phyloP scores from a whole-genome alignment of 192 early-diverging fungal species.

The Phycomyces nitens region DNA sequence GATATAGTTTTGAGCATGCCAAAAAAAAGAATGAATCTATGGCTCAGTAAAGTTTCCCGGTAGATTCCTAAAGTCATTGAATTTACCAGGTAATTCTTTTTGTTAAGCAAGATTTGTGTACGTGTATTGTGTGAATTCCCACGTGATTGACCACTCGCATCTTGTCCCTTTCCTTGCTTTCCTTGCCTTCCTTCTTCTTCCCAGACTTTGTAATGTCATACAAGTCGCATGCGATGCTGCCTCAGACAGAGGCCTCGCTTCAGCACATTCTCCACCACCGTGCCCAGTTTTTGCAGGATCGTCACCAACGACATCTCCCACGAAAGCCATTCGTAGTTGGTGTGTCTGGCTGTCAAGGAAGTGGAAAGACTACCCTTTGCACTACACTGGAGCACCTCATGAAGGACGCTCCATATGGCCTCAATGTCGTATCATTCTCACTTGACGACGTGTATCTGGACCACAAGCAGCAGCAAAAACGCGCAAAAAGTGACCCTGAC shows the following conservation, averaged over 20 bases:
- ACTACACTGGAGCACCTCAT: slow-evolving; percentile 41
- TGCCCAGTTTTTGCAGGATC: slow-evolving; percentile 6
- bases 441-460: slow-evolving; percentile 88
- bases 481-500: slow-evolving; percentile 36
- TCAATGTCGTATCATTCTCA: slow-evolving; percentile 62
- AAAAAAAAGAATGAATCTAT: no score
- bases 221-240: slow-evolving; percentile 15
- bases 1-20: no score
- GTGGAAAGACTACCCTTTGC: slow-evolving; percentile 64
- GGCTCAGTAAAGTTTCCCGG: no score
- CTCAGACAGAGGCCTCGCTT: slow-evolving; percentile 32
- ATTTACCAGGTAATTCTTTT: no score
- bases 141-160: background rate
- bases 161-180: background rate
- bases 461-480: slow-evolving; percentile 54
- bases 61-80: no score
- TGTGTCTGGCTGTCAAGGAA: slow-evolving; percentile 80
- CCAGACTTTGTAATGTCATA: slow-evolving; percentile 10
- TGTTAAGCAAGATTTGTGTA: background rate
- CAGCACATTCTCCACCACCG: slow-evolving; percentile 31
- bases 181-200: slow-evolving; percentile 3
- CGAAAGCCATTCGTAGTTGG: slow-evolving; percentile 62
- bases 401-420: slow-evolving; percentile 34
- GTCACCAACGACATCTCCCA: background rate
- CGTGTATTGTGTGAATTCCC: no score